Conservation (phyloP, 352 stramenopile genomes). For the Lagenidium sp. region DNA sequence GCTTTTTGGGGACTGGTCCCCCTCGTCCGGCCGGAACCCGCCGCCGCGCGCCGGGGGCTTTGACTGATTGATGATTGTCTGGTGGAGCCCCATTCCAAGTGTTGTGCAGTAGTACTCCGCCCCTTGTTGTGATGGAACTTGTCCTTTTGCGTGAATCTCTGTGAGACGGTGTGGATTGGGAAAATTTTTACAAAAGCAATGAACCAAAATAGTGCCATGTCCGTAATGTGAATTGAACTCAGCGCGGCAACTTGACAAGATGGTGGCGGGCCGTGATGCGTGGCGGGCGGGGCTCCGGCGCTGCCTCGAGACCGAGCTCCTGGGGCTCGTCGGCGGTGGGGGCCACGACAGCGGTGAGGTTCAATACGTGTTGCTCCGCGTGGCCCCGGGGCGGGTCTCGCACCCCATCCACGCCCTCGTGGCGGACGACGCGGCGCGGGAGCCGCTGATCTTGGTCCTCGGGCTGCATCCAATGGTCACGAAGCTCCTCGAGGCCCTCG, state of each 20-base stretch:
- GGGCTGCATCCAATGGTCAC: constrained; percentile 6
- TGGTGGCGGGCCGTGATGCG: neutral
- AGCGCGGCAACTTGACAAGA: too few relatives aligned
- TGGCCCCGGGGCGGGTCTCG: constrained; percentile 8
- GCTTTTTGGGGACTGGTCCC: constrained; percentile 18
- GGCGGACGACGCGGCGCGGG: neutral
- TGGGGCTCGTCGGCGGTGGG: constrained; percentile 5
- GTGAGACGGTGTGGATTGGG: too few relatives aligned
- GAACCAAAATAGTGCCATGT: too few relatives aligned
- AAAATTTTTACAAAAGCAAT: too few relatives aligned
- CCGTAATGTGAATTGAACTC: too few relatives aligned
- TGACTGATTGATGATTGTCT: too few relatives aligned
- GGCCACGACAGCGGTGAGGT: too few relatives aligned
- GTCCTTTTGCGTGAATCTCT: too few relatives aligned
- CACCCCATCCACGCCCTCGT: constrained; percentile 12
- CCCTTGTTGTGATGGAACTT: too few relatives aligned
- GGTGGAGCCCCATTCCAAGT: too few relatives aligned
- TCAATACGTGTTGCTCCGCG: constrained; percentile 10
- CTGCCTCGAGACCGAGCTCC: constrained; percentile 3
- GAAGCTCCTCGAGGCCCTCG: constrained; percentile 3
- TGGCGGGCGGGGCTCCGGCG: neutral
- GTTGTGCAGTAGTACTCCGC: too few relatives aligned
- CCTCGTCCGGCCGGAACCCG: constrained; percentile 12
- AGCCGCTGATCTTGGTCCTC: constrained; percentile 11
- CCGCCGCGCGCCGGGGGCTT: too few relatives aligned